These are phyloP conservation scores for Chrysosporium keratinophilum DNA, from an alignment of 2,329 filamentous ascomycete species.

Conservation along the genomic window DNA sequence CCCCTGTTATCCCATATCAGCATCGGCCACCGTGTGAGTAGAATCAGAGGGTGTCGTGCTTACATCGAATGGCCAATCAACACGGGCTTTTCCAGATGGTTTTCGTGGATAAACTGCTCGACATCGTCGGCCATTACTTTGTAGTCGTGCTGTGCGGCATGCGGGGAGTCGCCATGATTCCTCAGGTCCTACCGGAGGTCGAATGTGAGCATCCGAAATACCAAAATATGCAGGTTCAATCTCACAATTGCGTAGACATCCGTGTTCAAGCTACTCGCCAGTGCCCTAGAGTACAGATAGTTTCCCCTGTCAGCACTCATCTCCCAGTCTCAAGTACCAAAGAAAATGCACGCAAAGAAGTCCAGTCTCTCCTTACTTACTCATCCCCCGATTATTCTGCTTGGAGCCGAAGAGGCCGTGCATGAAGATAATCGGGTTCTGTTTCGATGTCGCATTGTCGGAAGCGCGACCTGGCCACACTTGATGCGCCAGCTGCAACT, in stretches of 20 bases:
- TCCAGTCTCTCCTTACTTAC: slow-evolving; percentile 55
- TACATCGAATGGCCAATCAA: slow-evolving; percentile 85
- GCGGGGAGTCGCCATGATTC: slow-evolving; percentile 84
- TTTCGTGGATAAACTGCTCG: slow-evolving; percentile 60
- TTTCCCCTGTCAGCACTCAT: neutral
- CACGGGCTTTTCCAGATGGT: slow-evolving; percentile 52
- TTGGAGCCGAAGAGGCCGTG: slow-evolving; percentile 90
- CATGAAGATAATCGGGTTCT: slow-evolving; percentile 62
- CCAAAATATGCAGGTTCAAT: neutral
- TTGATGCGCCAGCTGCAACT: slow-evolving; percentile 7
- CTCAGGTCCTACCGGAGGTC: slow-evolving; percentile 56
- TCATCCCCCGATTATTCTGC: slow-evolving; percentile 77
- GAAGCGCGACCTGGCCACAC: neutral
- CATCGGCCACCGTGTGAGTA: neutral
- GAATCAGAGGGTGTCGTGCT: slow-evolving; percentile 19
- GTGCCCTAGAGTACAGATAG: slow-evolving; percentile 43
- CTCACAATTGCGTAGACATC: slow-evolving; percentile 67
- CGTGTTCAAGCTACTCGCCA: slow-evolving; percentile 64
- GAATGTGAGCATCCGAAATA: neutral
- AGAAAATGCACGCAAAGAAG: neutral
- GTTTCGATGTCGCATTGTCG: neutral
- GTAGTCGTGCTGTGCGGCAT: slow-evolving; percentile 64
- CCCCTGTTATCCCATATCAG: slow-evolving; percentile 44
- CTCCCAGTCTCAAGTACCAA: neutral
- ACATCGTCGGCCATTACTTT: slow-evolving; percentile 67